Conservation (phyloP, 1,284 basidiomycete genomes). For the Malassezia japonica region DNA sequence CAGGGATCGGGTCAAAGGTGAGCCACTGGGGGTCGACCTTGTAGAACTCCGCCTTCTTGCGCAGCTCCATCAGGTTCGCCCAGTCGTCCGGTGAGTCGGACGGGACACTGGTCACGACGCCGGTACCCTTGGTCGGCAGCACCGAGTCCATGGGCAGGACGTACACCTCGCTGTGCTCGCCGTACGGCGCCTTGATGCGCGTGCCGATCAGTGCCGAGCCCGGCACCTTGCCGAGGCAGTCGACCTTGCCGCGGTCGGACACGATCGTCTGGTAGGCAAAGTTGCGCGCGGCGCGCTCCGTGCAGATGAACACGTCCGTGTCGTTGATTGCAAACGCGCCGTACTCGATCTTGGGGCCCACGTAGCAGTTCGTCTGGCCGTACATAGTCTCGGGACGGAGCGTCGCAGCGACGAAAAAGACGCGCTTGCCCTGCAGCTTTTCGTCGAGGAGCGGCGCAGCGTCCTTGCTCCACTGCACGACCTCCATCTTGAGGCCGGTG, state of each 20-base stretch:
- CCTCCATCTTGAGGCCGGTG: slow-evolving; percentile 89
- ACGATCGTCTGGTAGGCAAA: slow-evolving; percentile 88
- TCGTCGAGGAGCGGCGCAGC: slow-evolving; percentile 57
- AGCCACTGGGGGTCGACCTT: slow-evolving; percentile 87
- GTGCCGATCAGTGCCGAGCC: slow-evolving; percentile 78
- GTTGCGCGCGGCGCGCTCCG: slow-evolving; percentile 81
- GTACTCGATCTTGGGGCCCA: slow-evolving; percentile 82
- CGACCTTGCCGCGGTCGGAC: slow-evolving; percentile 47
- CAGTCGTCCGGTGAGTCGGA: slow-evolving; percentile 98
- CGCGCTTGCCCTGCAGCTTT: slow-evolving; percentile 63
- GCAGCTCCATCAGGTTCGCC: slow-evolving; percentile 77
- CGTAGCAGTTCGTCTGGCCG: slow-evolving; percentile 97
- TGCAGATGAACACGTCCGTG: slow-evolving; percentile 68
- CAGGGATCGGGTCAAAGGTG: slow-evolving; percentile 72
- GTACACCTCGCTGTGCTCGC: slow-evolving; percentile 74
- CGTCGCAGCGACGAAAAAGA: slow-evolving; percentile 88
- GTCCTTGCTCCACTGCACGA: slow-evolving; percentile 54
- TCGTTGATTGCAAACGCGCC: slow-evolving; percentile 71
- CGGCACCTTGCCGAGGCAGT: slow-evolving; percentile 34
- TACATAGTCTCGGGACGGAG: slow-evolving; percentile 95
- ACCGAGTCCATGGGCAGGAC: slow-evolving; percentile 98
- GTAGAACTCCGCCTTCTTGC: slow-evolving; percentile 95
- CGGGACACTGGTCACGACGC: slow-evolving; percentile 94
- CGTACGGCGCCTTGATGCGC: slow-evolving; percentile 79
- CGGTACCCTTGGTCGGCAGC: slow-evolving; percentile 90